Conservation (phyloP, 169 alveolate genomes). For the Cyclospora cayetanensis region DNA sequence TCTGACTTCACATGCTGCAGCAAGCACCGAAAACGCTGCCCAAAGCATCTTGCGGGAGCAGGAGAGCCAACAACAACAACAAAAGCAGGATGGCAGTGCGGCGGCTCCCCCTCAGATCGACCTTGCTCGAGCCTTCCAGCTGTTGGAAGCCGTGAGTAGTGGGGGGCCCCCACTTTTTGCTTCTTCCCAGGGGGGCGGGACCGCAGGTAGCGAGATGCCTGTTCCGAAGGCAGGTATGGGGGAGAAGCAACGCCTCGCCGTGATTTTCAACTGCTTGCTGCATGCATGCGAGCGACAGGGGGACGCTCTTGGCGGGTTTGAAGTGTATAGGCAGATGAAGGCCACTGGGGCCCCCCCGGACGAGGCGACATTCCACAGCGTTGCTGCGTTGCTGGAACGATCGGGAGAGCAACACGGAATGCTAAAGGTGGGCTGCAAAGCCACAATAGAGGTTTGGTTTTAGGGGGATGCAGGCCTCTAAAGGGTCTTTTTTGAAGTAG, state of each 20-base stretch:
- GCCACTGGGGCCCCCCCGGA: constrained; percentile 47
- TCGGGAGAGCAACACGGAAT: constrained; percentile 54
- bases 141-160: constrained; percentile 48
- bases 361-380: constrained; percentile 53
- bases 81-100: not conserved
- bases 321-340: constrained; percentile 46
- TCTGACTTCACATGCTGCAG: not conserved
- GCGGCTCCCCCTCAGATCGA: constrained; percentile 65
- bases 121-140: constrained; percentile 48
- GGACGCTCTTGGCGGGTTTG: constrained; percentile 55
- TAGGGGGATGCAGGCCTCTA: too few relatives aligned
- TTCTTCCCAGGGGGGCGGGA: not conserved
- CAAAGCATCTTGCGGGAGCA: not conserved
- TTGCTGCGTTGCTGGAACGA: constrained; percentile 56
- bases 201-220: not conserved
- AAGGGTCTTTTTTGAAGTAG: not conserved
- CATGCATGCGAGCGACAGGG: constrained; percentile 63
- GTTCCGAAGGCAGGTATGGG: constrained; percentile 14
- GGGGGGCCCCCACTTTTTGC: constrained; percentile 1
- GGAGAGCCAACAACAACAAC: not conserved
- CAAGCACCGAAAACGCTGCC: not conserved
- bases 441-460: not conserved
- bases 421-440: not conserved
- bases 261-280: constrained; percentile 56
- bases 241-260: constrained; percentile 53